phyloP scores from a whole-genome alignment of 1,284 basidiomycete genomes.

The Leccinum fallax region DNA sequence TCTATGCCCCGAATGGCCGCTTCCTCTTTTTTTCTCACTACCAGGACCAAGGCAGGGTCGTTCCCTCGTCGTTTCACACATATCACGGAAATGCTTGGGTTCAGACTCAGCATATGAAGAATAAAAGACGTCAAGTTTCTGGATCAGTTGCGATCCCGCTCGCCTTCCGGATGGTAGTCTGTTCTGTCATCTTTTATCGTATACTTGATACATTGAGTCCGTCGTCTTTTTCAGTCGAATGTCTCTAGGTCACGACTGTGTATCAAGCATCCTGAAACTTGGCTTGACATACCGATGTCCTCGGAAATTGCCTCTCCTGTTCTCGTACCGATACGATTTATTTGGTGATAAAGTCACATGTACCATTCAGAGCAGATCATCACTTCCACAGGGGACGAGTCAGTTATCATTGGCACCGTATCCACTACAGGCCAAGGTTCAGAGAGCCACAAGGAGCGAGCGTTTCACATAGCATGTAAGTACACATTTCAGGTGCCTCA shows the following conservation, averaged over 20 bases:
- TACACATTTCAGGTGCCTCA: background rate
- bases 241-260: too few relatives aligned
- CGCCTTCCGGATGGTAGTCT: background rate
- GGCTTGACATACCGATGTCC: background rate
- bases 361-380: background rate
- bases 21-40: slow-evolving; percentile 8
- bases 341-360: slow-evolving; percentile 4
- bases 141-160: background rate
- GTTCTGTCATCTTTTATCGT: background rate
- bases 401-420: slow-evolving; percentile 2
- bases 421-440: slow-evolving; percentile 13
- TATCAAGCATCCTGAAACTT: background rate
- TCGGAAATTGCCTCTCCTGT: slow-evolving; percentile 19
- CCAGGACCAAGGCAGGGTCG: slow-evolving; percentile 7
- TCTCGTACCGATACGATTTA: background rate
- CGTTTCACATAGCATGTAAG: slow-evolving; percentile 5
- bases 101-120: background rate
- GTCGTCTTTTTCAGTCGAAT: background rate
- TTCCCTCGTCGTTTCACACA: slow-evolving; percentile 4
- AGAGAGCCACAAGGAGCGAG: slow-evolving; percentile 7
- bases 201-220: background rate
- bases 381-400: slow-evolving; percentile 12
- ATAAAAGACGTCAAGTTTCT: background rate
- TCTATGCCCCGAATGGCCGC: background rate
- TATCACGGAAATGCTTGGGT: background rate